A percentile compares a stretch with the other conserved stretches of the same genome.
Conservation (phyloP, 169 alveolate genomes). For the Cryptosporidium sp. region DNA sequence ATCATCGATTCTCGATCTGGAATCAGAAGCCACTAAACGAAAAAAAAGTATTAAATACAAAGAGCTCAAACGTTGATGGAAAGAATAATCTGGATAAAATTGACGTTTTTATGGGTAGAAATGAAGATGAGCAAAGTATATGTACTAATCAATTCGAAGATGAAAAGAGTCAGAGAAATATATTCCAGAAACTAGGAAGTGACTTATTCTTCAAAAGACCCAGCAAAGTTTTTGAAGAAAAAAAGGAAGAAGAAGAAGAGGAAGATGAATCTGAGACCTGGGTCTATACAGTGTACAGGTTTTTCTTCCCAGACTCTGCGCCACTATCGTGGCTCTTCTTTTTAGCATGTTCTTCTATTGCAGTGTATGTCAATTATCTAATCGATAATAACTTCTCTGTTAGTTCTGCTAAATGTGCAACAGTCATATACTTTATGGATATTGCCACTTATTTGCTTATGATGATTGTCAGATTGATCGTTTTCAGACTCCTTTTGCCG, state of each 20-base stretch:
- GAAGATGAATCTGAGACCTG: slow-evolving; percentile 63
- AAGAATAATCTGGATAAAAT: slow-evolving; percentile 37
- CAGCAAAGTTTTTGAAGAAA: slow-evolving; percentile 70
- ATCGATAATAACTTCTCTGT: slow-evolving; percentile 1
- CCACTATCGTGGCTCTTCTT: slow-evolving; percentile 50
- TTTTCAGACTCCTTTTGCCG: slow-evolving; percentile 45
- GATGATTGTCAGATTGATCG: slow-evolving; percentile 46
- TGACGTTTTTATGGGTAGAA: slow-evolving; percentile 30
- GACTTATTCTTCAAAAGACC: slow-evolving; percentile 66
- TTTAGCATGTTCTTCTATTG: slow-evolving; percentile 29
- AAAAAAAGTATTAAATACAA: neutral
- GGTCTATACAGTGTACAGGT: slow-evolving; percentile 1
- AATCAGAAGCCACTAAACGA: slow-evolving; percentile 7
- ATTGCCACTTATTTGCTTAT: slow-evolving; percentile 32
- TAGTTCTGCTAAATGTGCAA: slow-evolving; percentile 19
- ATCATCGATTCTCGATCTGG: slow-evolving; percentile 51
- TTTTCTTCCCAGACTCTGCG: slow-evolving; percentile 67
- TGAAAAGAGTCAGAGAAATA: slow-evolving; percentile 23
- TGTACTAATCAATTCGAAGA: slow-evolving; percentile 14
- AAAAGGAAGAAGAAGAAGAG: slow-evolving; percentile 68
- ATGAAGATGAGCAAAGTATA: slow-evolving; percentile 29
- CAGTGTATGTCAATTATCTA: slow-evolving; percentile 20
- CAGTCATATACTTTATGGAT: slow-evolving; percentile 52
- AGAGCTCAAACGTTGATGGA: slow-evolving; percentile 11
- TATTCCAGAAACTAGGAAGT: slow-evolving; percentile 63